Conservation (phyloP, 2,329 filamentous ascomycete species). For the Hypomyces perniciosus region DNA sequence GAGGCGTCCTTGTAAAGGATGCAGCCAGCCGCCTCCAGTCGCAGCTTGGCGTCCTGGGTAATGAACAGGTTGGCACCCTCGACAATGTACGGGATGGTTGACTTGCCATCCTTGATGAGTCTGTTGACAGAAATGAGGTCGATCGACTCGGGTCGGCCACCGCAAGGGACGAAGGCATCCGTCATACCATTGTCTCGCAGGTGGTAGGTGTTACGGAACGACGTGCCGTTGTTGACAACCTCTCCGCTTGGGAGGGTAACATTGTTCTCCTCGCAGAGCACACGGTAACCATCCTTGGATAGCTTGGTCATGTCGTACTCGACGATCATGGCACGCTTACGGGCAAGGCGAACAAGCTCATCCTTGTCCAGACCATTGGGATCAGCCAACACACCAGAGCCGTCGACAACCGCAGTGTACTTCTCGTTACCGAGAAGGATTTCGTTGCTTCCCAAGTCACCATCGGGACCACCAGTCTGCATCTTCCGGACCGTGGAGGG, state of each 20-base stretch:
- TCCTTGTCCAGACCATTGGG: conserved; percentile 79
- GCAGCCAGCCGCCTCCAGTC: conserved; percentile 90
- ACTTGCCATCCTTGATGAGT: conserved; percentile 86
- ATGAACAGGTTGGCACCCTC: conserved; percentile 98
- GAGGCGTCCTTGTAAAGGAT: conserved; percentile 97
- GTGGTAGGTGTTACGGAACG: conserved; percentile 97
- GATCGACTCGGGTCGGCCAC: conserved; percentile 93
- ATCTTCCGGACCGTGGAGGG: conserved; percentile 82
- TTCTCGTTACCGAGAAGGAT: conserved; percentile 94
- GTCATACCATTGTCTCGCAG: conserved; percentile 70
- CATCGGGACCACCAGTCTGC: conserved; percentile 95
- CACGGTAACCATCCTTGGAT: conserved; percentile 80
- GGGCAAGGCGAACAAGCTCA: conserved; percentile 79
- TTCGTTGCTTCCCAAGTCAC: conserved; percentile 95
- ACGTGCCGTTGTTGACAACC: conserved; percentile 80
- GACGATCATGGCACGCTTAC: conserved; percentile 80
- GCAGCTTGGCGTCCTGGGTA: conserved; percentile 94
- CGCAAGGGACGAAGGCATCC: conserved; percentile 91
- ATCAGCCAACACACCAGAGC: conserved; percentile 89
- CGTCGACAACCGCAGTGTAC: conserved; percentile 93
- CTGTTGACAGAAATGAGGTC: conserved; percentile 82
- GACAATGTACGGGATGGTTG: conserved; percentile 85
- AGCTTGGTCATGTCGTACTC: conserved; percentile 82
- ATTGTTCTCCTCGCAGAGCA: conserved; percentile 87
- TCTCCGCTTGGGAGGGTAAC: conserved; percentile 84